Conservation (phyloP, 495 filamentous ascomycete genomes). For the Copromyces sp. region DNA sequence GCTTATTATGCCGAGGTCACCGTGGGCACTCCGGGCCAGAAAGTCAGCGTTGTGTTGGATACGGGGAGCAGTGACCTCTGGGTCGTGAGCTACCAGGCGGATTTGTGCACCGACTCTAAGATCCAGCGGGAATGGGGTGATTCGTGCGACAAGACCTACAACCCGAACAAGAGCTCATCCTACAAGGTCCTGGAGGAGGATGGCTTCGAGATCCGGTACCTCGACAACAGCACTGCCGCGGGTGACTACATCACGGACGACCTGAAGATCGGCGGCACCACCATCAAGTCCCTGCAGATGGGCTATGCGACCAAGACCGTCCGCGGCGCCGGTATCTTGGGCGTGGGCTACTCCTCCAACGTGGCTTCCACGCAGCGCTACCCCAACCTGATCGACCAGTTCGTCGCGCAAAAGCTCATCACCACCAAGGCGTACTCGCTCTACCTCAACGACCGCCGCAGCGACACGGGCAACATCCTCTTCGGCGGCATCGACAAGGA, state of each 20-base stretch:
- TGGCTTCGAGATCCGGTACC: constrained; percentile 73
- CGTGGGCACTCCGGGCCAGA: constrained; percentile 62
- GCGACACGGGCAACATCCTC: constrained; percentile 66
- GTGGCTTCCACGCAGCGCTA: constrained; percentile 59
- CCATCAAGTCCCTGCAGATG: constrained; percentile 63
- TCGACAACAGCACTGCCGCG: constrained; percentile 44
- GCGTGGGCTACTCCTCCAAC: constrained; percentile 72
- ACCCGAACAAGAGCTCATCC: constrained; percentile 57
- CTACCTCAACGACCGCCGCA: constrained; percentile 56
- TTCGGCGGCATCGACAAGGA: constrained; percentile 85
- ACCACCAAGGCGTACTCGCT: constrained; percentile 77
- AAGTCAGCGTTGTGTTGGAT: constrained; percentile 46
- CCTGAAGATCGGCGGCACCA: constrained; percentile 55
- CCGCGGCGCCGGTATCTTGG: constrained; percentile 71
- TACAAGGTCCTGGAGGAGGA: constrained; percentile 51
- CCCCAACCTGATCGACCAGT: constrained; percentile 64
- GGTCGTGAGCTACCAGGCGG: constrained; percentile 38
- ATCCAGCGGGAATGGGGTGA: constrained; percentile 27
- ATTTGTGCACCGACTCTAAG: constrained; percentile 28
- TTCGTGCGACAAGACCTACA: constrained; percentile 23
- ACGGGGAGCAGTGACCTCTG: constrained; percentile 87
- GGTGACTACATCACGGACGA: constrained; percentile 79
- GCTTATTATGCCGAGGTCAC: constrained; percentile 57
- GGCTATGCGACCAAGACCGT: constrained; percentile 65
- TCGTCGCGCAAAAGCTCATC: constrained; percentile 62